Evolutionary conservation across 129 eudicot species (phyloP), one percentile per base, ranked within the genome.

Genomic region (Flaveria bidentis): DNA sequence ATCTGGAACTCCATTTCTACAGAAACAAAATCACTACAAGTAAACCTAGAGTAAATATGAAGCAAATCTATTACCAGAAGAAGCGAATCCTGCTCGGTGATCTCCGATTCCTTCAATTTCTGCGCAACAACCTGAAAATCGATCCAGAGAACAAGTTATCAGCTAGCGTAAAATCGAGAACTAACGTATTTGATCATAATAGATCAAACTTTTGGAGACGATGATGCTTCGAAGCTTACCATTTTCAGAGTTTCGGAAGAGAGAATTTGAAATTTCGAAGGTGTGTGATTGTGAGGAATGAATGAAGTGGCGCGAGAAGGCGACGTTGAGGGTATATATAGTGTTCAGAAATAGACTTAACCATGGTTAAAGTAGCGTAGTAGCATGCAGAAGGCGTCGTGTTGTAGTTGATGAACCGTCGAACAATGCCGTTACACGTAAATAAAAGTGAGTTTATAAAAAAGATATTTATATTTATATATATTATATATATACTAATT

Each of bases 81-180:
- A 57, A 95, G 99, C 26, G 99, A 95, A 74, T 91, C 99, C 87
- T 91, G 96, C 85, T 95, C 97, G 0, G 99, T 95, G 81, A 95
- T 87, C 87, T 89, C 99, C 45, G 92, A 74, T 89, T 95, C 97
- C 90, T 91, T 91, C 78, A 89, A 25, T 49, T 95, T 91, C 93
- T 95, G 99, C 2, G 90, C 97, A 60, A 88, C 91, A 50, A 93
- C 93, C 98, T 93, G 92, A 78, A 17, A 73, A 69, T 7, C 39
- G 74, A 25, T 14, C 44, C 45, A 30, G 5, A 63, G 1, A 15
- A 15, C 30, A 28, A 7, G 46, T 67, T 18, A 51, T 67, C 70
- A 64, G 70, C 16, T 3, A 36, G 67, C 51, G 53, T 36, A 39
- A 22, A 25, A 50, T 72, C 33, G 44, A 79, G 20, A 79, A 22